A percentile compares a stretch with the other conserved stretches of the same genome.
phyloP scores from a whole-genome alignment of 2,329 filamentous ascomycete species.

The Tolypocladium album region DNA sequence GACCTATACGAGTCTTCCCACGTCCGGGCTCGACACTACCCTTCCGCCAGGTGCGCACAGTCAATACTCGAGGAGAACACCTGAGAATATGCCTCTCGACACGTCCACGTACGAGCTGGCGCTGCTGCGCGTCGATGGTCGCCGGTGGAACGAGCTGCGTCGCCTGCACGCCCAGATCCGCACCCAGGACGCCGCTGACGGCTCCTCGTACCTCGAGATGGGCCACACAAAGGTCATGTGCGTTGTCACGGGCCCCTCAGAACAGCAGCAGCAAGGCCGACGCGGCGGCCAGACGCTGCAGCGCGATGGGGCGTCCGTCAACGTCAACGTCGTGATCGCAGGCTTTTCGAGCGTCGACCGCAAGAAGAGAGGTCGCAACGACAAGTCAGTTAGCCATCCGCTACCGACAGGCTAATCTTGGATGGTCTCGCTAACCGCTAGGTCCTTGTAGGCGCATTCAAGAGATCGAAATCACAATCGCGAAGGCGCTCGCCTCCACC shows the following conservation, averaged over 20 bases:
- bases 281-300: conserved; percentile 31
- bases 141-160: conserved; percentile 95
- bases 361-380: conserved; percentile 61
- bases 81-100: conserved; percentile 70
- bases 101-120: conserved; percentile 85
- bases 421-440: neutral
- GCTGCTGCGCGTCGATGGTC: conserved; percentile 69
- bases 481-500: conserved; percentile 63
- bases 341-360: conserved; percentile 84
- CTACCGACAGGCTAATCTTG: neutral
- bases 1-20: neutral
- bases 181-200: conserved; percentile 86
- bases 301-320: conserved; percentile 45
- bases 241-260: conserved; percentile 75
- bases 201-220: conserved; percentile 89
- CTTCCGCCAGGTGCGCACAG: neutral
- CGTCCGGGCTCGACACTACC: neutral
- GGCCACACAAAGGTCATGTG: conserved; percentile 97
- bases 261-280: conserved; percentile 34
- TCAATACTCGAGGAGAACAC: neutral
- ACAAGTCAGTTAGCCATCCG: conserved; percentile 52
- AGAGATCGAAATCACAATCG: conserved; percentile 72
- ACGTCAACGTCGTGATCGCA: conserved; percentile 74
- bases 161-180: conserved; percentile 80
- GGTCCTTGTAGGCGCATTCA: conserved; percentile 52